Evolutionary conservation across 2,329 filamentous ascomycete species (phyloP).

Genomic region (Fusarium secorum): DNA sequence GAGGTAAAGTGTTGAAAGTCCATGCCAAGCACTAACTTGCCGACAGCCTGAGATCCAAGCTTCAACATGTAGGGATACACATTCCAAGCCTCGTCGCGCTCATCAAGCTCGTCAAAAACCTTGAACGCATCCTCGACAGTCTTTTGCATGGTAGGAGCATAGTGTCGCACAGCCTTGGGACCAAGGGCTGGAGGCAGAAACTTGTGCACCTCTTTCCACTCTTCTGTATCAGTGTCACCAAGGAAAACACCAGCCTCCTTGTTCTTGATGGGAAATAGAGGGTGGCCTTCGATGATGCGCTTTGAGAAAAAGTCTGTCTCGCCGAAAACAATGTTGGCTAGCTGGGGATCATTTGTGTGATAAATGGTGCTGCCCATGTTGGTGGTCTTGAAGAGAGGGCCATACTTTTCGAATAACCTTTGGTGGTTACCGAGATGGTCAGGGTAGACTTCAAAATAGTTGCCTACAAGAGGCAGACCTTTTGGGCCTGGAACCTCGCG

Average conservation of each 20-base stretch:
- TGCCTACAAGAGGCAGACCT: constrained; percentile 59
- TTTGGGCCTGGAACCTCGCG: constrained; percentile 59
- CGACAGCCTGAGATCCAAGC: constrained; percentile 55
- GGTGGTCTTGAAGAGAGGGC: constrained; percentile 59
- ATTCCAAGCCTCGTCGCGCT: constrained; percentile 56
- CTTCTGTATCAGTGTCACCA: constrained; percentile 59
- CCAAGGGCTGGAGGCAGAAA: constrained; percentile 67
- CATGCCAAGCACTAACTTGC: constrained; percentile 54
- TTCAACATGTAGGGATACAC: constrained; percentile 61
- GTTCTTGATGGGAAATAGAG: constrained; percentile 54
- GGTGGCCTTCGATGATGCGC: constrained; percentile 58
- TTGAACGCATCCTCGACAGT: constrained; percentile 60
- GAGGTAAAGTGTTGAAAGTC: constrained; percentile 56
- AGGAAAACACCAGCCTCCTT: constrained; percentile 54
- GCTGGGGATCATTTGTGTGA: constrained; percentile 58
- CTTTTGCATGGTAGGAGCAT: constrained; percentile 65
- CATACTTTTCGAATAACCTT: constrained; percentile 61
- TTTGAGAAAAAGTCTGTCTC: constrained; percentile 64
- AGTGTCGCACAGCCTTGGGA: constrained; percentile 68
- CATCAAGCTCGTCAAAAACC: constrained; percentile 60
- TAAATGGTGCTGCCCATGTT: constrained; percentile 60
- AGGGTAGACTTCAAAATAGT: constrained; percentile 63
- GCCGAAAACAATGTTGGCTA: constrained; percentile 55
- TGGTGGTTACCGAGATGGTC: constrained; percentile 66
- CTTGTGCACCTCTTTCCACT: constrained; percentile 64